phyloP scores from a whole-genome alignment of 1,284 basidiomycete species.

The Baeospora myosura region DNA sequence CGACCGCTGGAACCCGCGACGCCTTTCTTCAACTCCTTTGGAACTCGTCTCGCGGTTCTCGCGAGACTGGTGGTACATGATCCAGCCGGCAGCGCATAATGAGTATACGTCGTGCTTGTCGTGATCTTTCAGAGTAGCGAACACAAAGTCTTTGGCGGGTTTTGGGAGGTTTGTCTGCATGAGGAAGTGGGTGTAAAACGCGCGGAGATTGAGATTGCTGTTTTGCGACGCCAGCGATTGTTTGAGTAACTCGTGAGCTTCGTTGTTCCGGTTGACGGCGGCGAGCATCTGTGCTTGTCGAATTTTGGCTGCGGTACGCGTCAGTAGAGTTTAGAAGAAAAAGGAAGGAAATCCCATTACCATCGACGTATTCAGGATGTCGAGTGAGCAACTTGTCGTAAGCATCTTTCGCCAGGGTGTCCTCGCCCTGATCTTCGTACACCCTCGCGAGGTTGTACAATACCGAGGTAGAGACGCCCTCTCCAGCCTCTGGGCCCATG shows the following conservation, averaged over 20 bases:
- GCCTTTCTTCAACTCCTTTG: slow-evolving; percentile 64
- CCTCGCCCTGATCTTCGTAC: slow-evolving; percentile 77
- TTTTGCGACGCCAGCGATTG: slow-evolving; percentile 72
- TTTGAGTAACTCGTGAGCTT: slow-evolving; percentile 83
- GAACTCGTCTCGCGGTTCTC: slow-evolving; percentile 59
- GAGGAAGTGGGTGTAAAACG: slow-evolving; percentile 85
- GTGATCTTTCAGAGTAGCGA: slow-evolving; percentile 74
- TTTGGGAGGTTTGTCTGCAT: slow-evolving; percentile 65
- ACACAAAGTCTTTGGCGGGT: slow-evolving; percentile 80
- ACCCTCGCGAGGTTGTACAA: slow-evolving; percentile 85
- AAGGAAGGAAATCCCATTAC: slow-evolving; percentile 40
- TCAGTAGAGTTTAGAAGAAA: slow-evolving; percentile 7
- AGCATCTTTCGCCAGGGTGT: slow-evolving; percentile 68
- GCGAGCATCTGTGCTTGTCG: slow-evolving; percentile 78
- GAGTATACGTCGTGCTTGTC: slow-evolving; percentile 87
- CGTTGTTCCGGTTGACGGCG: slow-evolving; percentile 60
- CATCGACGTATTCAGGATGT: slow-evolving; percentile 92
- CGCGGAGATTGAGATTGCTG: slow-evolving; percentile 71
- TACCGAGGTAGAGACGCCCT: slow-evolving; percentile 72
- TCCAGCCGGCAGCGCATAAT: slow-evolving; percentile 80
- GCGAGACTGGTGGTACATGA: slow-evolving; percentile 77
- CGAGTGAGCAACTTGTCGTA: slow-evolving; percentile 78
- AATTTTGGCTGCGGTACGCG: slow-evolving; percentile 64
- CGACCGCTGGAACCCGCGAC: slow-evolving; percentile 69
- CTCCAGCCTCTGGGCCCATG: slow-evolving; percentile 44